phyloP scores from a whole-genome alignment of 805 yeast species.

The Osmozyma mogii region DNA sequence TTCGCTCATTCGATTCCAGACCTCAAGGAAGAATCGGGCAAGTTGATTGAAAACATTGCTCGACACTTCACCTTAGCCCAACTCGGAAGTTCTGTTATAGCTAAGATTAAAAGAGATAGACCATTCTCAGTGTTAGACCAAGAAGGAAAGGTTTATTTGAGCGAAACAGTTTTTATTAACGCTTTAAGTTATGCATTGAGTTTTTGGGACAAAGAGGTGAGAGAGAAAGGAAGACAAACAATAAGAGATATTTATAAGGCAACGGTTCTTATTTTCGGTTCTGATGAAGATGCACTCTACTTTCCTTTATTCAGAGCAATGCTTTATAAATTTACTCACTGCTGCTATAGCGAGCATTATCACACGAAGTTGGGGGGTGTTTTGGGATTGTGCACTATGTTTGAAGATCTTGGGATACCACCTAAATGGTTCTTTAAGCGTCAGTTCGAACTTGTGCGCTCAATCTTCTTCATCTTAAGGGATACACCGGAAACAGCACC shows the following conservation, averaged over 20 bases:
- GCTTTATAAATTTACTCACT: conserved; percentile 78
- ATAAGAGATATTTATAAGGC: conserved; percentile 55
- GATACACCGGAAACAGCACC: conserved; percentile 91
- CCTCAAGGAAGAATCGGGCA: conserved; percentile 57
- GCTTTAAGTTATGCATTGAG: conserved; percentile 78
- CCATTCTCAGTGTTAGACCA: conserved; percentile 69
- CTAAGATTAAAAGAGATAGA: conserved; percentile 58
- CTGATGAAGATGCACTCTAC: conserved; percentile 52
- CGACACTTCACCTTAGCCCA: conserved; percentile 76
- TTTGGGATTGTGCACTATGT: conserved; percentile 67
- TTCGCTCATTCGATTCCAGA: conserved; percentile 71
- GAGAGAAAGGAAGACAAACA: conserved; percentile 62
- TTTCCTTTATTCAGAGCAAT: conserved; percentile 71
- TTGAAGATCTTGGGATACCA: conserved; percentile 62
- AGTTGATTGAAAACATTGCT: conserved; percentile 56
- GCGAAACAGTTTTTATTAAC: conserved; percentile 61
- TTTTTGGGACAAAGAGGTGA: conserved; percentile 62
- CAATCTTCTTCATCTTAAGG: conserved; percentile 80
- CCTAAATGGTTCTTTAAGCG: conserved; percentile 65
- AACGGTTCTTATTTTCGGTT: conserved; percentile 61
- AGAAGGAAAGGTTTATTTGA: conserved; percentile 66
- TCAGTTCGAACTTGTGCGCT: conserved; percentile 78
- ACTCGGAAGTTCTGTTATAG: conserved; percentile 63
- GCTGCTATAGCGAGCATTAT: conserved; percentile 85
- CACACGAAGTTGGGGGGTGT: conserved; percentile 86